Evolutionary conservation across 495 filamentous ascomycete genomes (phyloP), one percentile per base, ranked within the genome.

Genomic region (Viridothelium virens): DNA sequence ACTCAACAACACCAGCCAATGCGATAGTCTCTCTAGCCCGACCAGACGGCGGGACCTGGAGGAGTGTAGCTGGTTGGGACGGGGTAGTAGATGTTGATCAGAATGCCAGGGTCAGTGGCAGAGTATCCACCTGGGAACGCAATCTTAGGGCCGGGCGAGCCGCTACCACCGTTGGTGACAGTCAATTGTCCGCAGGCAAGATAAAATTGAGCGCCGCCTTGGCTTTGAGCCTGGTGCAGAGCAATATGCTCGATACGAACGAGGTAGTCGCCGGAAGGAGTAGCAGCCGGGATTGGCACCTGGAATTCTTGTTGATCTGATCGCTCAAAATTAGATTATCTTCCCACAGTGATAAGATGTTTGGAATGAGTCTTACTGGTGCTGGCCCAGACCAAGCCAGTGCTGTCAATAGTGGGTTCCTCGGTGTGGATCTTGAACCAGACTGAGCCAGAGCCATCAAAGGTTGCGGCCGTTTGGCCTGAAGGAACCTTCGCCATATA

Each of bases 231-330:
- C 38, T 63, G 76, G 69, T 84, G 82, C 65, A 84, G 71, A 11
- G 82, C 84, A n/a, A 87, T 79, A 25, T 81, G 80, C 71, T 87
- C 84, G 63, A 83, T 82, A 3, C 86, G 80, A 62, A 87, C 76
- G 63, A 88, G 82, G 67, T 88, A 88, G 65, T 87, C 81, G 63
- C 86, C 86, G 31, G 53, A 59, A 9, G 53, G 53, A 59, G 53
- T 59, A 34, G 18, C 53, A 10, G 53, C 53, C 33, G 53, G 53
- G 31, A 59, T 59, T 3, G 53, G 53, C n/a, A 31, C 31, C 53
- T 34, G 3, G 53, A 59, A 59, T 18, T 59, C 53, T 59, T 59
- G 53, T 14, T 59, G 33, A 5, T 31, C 53, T 59, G 9, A 14
- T 59, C 31, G 7, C 4, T 34, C 5, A 33, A 59, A 18, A 14